Base-by-base conservation (phyloP, 441 rosid species). In the Corymbia calophylla region DNA sequence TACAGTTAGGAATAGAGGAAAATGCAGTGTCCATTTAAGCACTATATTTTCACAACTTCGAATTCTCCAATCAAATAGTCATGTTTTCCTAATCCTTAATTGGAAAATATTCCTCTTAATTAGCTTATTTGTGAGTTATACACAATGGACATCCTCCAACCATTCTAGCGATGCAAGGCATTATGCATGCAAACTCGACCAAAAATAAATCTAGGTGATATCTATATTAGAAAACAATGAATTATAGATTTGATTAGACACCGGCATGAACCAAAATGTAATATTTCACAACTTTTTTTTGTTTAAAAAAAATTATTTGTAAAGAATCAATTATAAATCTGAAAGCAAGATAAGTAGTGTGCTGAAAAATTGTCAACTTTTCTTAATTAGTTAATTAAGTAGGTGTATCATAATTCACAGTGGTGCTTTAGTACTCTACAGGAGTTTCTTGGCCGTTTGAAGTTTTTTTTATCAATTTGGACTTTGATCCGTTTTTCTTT, bases 1-100 rank as follows among this genome's bases (percentile, higher is more conserved):
- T n/a, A n/a, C 9, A 31, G 31, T 4, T 17, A 4, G 5, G 13
- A 66, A 2, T 31, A 66, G 77, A 66, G 77, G 70, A 62, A 17
- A 8, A 31, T 8, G 4, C 17, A 66, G 12, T 8, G 44, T 66
- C 23, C 44, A 17, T 66, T 16, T 11, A 73, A 73, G n/a, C 29
- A 21, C 2, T 73, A 1, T 9, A 23, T 16, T 39, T 39, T 73
- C 9, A 0, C 17, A 21, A 5, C 84, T 70, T 10, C 2, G 0
- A 73, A 21, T 62, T 62, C 17, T 62, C 31, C 68, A 29, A 29
- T 6, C 7, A 39, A 39, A 3, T 73, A 16, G 10, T 39, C 10
- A 0, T 73, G 51, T 7, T 35, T 73, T 39, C 84, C 84, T 39
- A 39, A 73, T 21, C 84, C n/a, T 39, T 39, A 13, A 39, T 73